Percentiles rank a stretch among this genome's conserved stretches.
Evolutionary conservation across 2,329 filamentous ascomycete species (phyloP).

Genomic region (Huntiella bhutanensis): DNA sequence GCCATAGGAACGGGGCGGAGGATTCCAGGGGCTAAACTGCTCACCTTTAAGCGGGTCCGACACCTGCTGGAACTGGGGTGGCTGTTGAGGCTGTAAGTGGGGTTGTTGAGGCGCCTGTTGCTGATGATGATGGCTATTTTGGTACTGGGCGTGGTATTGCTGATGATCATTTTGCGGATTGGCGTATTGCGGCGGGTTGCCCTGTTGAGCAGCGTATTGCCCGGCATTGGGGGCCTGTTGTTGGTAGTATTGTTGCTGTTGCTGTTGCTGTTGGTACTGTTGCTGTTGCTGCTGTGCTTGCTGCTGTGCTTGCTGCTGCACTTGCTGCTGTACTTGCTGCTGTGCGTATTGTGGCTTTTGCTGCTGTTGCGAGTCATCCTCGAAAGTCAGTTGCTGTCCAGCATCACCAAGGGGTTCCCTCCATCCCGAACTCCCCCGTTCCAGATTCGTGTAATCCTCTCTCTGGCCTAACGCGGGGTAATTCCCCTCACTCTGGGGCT

Average conservation of each 20-base stretch:
- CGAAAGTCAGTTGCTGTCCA: too few species aligned
- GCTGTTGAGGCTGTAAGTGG: conserved; percentile 6
- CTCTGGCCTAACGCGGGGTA: too few species aligned
- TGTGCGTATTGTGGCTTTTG: too few species aligned
- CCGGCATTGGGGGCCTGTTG: not conserved
- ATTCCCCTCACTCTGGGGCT: not conserved
- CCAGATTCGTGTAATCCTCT: too few species aligned
- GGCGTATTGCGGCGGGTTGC: too few species aligned
- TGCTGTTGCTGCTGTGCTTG: conserved; percentile 2
- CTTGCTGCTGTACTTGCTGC: not conserved
- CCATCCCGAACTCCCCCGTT: too few species aligned
- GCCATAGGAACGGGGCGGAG: conserved; percentile 7
- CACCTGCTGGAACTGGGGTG: conserved; percentile 2
- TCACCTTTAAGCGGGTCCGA: conserved; percentile 7
- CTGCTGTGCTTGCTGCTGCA: conserved; percentile 1
- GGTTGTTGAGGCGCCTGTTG: conserved; percentile 9
- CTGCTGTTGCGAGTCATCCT: too few species aligned
- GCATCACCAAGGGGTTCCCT: too few species aligned
- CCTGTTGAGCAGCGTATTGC: too few species aligned
- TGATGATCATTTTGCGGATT: too few species aligned
- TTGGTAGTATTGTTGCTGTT: not conserved
- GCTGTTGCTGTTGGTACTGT: not conserved
- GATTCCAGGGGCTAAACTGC: conserved; percentile 10
- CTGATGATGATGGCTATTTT: not conserved
- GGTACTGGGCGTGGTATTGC: not conserved